Base-by-base conservation (phyloP, 2,329 filamentous ascomycete genomes). In the Stemphylium beticola region DNA sequence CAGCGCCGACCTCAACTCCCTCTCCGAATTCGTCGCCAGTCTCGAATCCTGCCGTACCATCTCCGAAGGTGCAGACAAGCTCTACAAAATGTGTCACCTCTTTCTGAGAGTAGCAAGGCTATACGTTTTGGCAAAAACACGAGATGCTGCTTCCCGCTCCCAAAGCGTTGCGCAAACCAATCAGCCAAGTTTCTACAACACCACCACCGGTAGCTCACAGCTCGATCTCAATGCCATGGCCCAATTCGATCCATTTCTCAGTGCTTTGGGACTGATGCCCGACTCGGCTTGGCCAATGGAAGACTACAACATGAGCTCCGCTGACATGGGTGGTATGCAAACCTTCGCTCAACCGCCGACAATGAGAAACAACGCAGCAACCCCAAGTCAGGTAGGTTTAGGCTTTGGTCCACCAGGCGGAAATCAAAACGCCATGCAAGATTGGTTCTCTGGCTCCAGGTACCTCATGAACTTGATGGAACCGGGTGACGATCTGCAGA, bases 401-500 rank as follows among this genome's bases (percentile, higher is more conserved):
- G 60, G 61, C 1, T 59, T 61, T 24, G 41, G 40, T 17, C 24
- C 48, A 10, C 44, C 58, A n/a, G 40, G 47, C n/a, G 57, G 51
- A 2, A 53, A 52, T 55, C 74, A 80, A 29, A 81, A 85, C 29
- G 49, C 64, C 40, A 72, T 88, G 55, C 83, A 83, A 2, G 85
- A 87, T 57, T 89, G 86, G 86, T 88, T 87, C 61, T 85, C 83
- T 3, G 85, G 86, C 1, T 88, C 85, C 55, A 80, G 82, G 49
- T 86, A 87, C 62, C 83, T 89, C 76, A 81, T 89, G 77, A 85
- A 84, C 0, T 66, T 89, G 52, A 70, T 89, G 67, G 87, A 89
- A 36, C 66, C 57, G 2, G 61, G 62, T 15, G 84, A 87, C 53
- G 86, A 88, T 58, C 53, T 68, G 43, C 66, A 68, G 24, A 74